A percentile compares a stretch with the other conserved stretches of the same genome.
These are phyloP conservation scores for Trichosanthes cucumerina DNA, from an alignment of 306 rosid species.

Conservation along the genomic window DNA sequence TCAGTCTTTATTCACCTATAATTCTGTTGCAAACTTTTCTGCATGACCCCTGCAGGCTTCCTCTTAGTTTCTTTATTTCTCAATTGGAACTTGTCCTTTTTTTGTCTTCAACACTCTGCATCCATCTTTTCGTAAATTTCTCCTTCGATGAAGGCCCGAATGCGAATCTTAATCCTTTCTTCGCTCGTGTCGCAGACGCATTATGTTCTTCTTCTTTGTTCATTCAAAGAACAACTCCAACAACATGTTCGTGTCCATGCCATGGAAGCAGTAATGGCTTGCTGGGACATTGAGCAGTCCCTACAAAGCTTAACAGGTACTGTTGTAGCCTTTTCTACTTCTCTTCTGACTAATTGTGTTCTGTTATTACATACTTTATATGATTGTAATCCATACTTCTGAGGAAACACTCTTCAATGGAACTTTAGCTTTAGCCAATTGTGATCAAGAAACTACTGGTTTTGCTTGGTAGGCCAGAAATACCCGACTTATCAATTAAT, in stretches of 20 bases:
- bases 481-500: background rate
- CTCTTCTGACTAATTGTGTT: background rate
- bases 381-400: background rate
- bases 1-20: background rate
- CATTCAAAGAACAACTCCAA: conserved; percentile 95
- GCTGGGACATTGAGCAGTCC: conserved; percentile 99
- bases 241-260: conserved; percentile 98
- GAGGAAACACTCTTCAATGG: background rate
- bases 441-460: background rate
- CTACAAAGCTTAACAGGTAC: conserved; percentile 90
- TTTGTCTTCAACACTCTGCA: background rate
- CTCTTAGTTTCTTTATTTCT: background rate
- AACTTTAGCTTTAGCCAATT: background rate
- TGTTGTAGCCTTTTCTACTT: background rate
- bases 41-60: background rate
- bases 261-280: conserved; percentile 99
- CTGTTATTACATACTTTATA: background rate
- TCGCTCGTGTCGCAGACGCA: conserved; percentile 50
- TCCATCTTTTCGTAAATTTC: background rate
- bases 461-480: background rate
- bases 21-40: background rate
- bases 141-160: background rate
- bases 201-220: conserved; percentile 89
- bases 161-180: conserved; percentile 5
- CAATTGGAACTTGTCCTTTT: background rate